Conservation (phyloP, 2,329 filamentous ascomycete genomes). For the Drechslerella dactyloides region DNA sequence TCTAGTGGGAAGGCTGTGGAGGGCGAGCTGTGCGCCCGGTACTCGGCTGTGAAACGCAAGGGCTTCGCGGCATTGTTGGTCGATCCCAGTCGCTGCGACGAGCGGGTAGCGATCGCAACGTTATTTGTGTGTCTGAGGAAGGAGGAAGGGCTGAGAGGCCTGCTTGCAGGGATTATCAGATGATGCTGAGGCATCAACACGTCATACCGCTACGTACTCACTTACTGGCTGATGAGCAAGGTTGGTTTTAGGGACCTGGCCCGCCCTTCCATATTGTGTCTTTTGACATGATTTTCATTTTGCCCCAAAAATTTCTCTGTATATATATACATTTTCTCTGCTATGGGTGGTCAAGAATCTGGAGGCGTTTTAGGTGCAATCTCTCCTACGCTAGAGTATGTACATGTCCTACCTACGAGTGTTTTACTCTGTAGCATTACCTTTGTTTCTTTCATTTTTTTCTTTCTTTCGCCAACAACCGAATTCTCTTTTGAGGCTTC, state of each 20-base stretch:
- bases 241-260: too few species aligned
- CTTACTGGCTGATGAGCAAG: too few species aligned
- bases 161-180: conserved; percentile 40
- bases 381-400: too few species aligned
- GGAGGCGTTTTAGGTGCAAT: conserved; percentile 16
- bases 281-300: background rate
- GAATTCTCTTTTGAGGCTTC: too few species aligned
- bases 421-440: too few species aligned
- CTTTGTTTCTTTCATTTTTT: too few species aligned
- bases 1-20: conserved; percentile 21
- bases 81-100: conserved; percentile 45
- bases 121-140: conserved; percentile 38
- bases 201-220: background rate
- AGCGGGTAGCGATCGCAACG: conserved; percentile 45
- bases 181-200: background rate
- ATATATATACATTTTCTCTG: conserved; percentile 18
- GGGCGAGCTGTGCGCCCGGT: conserved; percentile 42
- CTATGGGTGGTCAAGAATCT: conserved; percentile 10
- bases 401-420: too few species aligned
- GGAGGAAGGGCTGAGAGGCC: conserved; percentile 44
- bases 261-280: too few species aligned
- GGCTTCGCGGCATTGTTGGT: conserved; percentile 34
- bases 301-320: background rate
- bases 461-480: too few species aligned
- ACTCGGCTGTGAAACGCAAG: conserved; percentile 43